Evolutionary conservation across 257 asterid genomes (phyloP).

Genomic region (Gentiana straminea): DNA sequence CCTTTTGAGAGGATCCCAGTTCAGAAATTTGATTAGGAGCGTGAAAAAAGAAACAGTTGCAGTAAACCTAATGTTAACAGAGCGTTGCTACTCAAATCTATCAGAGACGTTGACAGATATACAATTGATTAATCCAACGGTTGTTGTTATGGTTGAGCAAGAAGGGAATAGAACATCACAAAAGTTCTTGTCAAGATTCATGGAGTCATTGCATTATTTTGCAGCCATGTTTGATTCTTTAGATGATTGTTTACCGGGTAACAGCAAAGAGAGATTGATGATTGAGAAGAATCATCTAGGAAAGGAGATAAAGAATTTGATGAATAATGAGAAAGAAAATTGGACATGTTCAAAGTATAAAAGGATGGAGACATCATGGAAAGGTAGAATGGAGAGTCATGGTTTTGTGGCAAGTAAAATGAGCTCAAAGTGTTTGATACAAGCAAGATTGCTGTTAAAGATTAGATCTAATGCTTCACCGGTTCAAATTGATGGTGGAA

Average conservation of each 20-base stretch:
- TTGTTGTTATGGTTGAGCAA: slow-evolving; percentile 53
- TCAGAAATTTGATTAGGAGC: slow-evolving; percentile 28
- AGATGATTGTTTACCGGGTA: slow-evolving; percentile 55
- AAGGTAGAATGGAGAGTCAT: slow-evolving; percentile 45
- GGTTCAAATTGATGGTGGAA: slow-evolving; percentile 31
- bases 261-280: slow-evolving; percentile 53
- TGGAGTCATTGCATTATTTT: slow-evolving; percentile 28
- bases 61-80: slow-evolving; percentile 35
- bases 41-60: slow-evolving; percentile 55
- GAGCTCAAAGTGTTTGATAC: slow-evolving; percentile 41
- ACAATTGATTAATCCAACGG: slow-evolving; percentile 32
- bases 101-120: slow-evolving; percentile 17
- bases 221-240: slow-evolving; percentile 73
- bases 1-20: slow-evolving; percentile 30
- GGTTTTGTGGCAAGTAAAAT: slow-evolving; percentile 32
- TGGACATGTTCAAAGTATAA: slow-evolving; percentile 27
- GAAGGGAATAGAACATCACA: slow-evolving; percentile 44
- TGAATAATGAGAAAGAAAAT: slow-evolving; percentile 25
- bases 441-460: slow-evolving; percentile 56
- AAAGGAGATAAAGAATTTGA: slow-evolving; percentile 39
- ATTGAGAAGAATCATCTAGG: slow-evolving; percentile 67
- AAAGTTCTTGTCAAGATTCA: slow-evolving; percentile 53
- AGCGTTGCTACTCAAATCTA: slow-evolving; percentile 17
- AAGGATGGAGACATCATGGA: slow-evolving; percentile 48
- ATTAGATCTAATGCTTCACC: slow-evolving; percentile 49